phyloP scores from a whole-genome alignment of 2,329 filamentous ascomycete species.

The Fusarium staphyleae region DNA sequence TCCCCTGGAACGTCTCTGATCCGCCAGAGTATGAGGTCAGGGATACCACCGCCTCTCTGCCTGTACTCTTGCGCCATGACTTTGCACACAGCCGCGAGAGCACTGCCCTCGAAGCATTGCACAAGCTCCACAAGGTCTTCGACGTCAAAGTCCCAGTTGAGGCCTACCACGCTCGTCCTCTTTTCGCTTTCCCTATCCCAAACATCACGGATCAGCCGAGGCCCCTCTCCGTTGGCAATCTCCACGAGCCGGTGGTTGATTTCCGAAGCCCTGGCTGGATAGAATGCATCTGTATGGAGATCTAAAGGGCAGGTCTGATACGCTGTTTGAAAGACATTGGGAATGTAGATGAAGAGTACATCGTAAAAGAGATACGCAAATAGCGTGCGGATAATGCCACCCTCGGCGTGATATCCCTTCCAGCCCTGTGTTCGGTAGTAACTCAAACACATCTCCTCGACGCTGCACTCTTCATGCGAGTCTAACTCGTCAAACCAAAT shows the following conservation, averaged over 20 bases:
- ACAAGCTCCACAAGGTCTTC: slow-evolving; percentile 82
- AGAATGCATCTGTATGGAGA: slow-evolving; percentile 92
- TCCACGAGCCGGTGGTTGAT: slow-evolving; percentile 87
- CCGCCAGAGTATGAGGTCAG: slow-evolving; percentile 91
- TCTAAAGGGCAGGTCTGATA: slow-evolving; percentile 96
- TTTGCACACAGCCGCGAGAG: slow-evolving; percentile 84
- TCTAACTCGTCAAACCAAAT: slow-evolving; percentile 85
- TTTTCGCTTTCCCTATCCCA: slow-evolving; percentile 72
- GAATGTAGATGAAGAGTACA: slow-evolving; percentile 88
- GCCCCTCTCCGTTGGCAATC: slow-evolving; percentile 83
- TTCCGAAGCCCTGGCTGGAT: slow-evolving; percentile 81
- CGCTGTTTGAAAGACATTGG: slow-evolving; percentile 95
- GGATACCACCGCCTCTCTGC: slow-evolving; percentile 84
- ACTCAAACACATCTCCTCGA: slow-evolving; percentile 93
- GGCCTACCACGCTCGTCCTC: slow-evolving; percentile 85
- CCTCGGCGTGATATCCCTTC: slow-evolving; percentile 95
- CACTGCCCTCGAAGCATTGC: slow-evolving; percentile 78
- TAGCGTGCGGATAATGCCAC: slow-evolving; percentile 88
- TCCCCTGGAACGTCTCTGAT: slow-evolving; percentile 40
- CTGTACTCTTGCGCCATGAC: slow-evolving; percentile 96
- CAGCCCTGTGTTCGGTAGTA: slow-evolving; percentile 84
- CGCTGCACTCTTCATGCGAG: slow-evolving; percentile 76
- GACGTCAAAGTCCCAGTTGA: slow-evolving; percentile 88
- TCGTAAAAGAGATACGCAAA: slow-evolving; percentile 93
- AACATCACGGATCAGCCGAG: slow-evolving; percentile 69